Evolutionary conservation across 306 rosid genomes (phyloP).

Genomic region (Betula pendula): DNA sequence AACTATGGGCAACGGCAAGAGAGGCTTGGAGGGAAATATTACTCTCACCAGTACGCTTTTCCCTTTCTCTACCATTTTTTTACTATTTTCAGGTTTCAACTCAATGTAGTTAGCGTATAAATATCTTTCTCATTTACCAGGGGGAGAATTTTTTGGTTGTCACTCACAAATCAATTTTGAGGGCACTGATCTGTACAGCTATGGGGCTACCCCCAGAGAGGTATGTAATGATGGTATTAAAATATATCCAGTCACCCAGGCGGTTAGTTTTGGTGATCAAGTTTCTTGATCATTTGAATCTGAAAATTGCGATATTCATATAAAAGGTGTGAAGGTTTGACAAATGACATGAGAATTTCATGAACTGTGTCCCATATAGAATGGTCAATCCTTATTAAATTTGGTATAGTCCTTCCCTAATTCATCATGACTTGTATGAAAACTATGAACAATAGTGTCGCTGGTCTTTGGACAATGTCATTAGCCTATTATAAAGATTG

Average conservation of each 20-base stretch:
- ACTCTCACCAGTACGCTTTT: slow-evolving; percentile 58
- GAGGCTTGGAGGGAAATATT: slow-evolving; percentile 78
- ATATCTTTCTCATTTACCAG: slow-evolving; percentile 36
- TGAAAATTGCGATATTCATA: neutral
- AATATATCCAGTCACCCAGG: neutral
- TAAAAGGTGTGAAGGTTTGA: neutral
- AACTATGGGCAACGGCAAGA: slow-evolving; percentile 63
- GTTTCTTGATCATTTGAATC: neutral
- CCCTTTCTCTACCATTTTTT: neutral
- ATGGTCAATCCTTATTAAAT: neutral
- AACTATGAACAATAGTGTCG: neutral
- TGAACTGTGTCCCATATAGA: neutral
- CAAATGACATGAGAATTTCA: neutral
- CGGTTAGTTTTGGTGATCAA: neutral
- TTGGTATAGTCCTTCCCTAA: neutral
- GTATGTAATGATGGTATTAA: slow-evolving; percentile 31
- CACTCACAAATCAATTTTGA: slow-evolving; percentile 79
- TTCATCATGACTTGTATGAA: neutral
- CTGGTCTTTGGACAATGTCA: neutral
- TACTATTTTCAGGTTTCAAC: neutral
- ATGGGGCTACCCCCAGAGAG: slow-evolving; percentile 73
- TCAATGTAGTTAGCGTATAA: neutral
- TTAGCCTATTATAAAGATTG: neutral
- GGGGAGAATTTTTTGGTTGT: slow-evolving; percentile 69
- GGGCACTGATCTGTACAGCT: slow-evolving; percentile 74